phyloP scores from a whole-genome alignment of 441 rosid species.

The Rhodomyrtus psidioides region DNA sequence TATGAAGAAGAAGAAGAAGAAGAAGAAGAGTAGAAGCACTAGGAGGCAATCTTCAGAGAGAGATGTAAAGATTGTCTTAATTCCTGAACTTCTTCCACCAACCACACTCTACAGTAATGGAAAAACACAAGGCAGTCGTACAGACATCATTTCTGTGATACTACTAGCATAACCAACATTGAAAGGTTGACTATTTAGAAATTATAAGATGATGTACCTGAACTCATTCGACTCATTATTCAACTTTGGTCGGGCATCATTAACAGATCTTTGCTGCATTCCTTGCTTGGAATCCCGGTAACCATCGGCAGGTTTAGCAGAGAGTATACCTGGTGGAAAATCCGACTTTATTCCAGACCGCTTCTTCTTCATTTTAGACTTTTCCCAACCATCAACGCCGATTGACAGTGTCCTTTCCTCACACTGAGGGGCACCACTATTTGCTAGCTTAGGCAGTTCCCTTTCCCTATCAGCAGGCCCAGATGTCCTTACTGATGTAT shows the following conservation, averaged over 20 bases:
- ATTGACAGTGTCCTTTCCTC: conserved; percentile 72
- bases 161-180: background rate
- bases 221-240: conserved; percentile 67
- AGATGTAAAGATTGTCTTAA: background rate
- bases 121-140: background rate
- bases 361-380: conserved; percentile 92
- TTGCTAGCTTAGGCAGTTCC: conserved; percentile 56
- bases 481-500: conserved; percentile 55
- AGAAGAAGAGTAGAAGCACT: background rate
- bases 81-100: background rate
- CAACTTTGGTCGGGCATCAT: conserved; percentile 64
- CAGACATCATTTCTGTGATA: background rate
- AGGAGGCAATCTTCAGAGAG: background rate
- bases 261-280: conserved; percentile 49
- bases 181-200: background rate
- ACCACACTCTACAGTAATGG: background rate
- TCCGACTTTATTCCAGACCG: conserved; percentile 91
- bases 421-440: conserved; percentile 44
- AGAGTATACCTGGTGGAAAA: conserved; percentile 41
- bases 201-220: conserved; percentile 47
- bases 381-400: conserved; percentile 96
- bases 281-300: conserved; percentile 78
- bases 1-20: too few relatives aligned
- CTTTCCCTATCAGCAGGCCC: conserved; percentile 67
- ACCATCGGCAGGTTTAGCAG: conserved; percentile 59